A percentile compares a stretch with the other conserved stretches of the same genome.
These are phyloP conservation scores for Acephala macrosclerotiorum DNA, from an alignment of 2,329 filamentous ascomycete genomes.

Conservation along the genomic window DNA sequence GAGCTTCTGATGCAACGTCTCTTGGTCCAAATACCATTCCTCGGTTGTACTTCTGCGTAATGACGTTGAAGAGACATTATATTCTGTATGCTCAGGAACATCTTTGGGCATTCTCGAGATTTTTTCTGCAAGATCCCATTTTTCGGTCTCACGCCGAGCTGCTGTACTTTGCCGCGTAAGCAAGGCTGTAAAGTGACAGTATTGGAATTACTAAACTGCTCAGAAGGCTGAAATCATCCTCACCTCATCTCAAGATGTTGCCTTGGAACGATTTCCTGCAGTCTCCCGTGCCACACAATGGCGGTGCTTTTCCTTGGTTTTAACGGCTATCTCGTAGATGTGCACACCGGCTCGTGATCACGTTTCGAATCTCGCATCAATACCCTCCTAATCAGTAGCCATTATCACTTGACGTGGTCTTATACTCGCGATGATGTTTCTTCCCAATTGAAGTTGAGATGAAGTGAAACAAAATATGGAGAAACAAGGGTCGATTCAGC, in stretches of 20 bases:
- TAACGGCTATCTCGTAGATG: not conserved
- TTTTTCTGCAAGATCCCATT: not conserved
- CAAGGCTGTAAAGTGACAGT: not conserved
- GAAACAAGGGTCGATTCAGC: conserved; percentile 1
- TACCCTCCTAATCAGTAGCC: not conserved
- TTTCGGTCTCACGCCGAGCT: not conserved
- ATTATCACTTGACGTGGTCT: not conserved
- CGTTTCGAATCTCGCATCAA: not conserved
- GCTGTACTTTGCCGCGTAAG: not conserved
- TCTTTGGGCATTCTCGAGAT: not conserved
- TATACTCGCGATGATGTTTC: conserved; percentile 2
- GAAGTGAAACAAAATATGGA: conserved; percentile 12
- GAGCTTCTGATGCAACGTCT: no score
- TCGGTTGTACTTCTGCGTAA: no score
- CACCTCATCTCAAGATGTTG: not conserved
- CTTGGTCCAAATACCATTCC: no score
- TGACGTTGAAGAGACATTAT: no score
- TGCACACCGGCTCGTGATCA: not conserved
- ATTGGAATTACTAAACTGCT: not conserved
- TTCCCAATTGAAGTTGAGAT: not conserved
- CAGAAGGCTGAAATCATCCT: not conserved
- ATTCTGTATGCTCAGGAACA: no score
- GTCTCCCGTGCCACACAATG: not conserved
- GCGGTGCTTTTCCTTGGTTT: not conserved
- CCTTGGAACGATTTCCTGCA: not conserved